Base-by-base conservation (phyloP, 768 basidiomycete genomes). In the Dacryopinax spathularia region DNA sequence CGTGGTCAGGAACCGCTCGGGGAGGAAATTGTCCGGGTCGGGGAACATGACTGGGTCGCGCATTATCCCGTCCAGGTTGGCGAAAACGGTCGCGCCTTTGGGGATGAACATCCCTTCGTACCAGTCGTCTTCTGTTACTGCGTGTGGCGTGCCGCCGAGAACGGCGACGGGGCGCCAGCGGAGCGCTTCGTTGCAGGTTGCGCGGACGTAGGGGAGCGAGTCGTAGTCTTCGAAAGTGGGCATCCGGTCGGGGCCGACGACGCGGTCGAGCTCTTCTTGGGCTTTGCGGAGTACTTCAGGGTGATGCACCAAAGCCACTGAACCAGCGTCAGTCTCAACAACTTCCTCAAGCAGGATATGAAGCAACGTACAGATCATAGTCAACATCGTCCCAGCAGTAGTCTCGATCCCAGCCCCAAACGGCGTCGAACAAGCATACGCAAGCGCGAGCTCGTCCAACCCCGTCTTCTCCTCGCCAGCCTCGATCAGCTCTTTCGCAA, bases 371-470 rank as follows among this genome's bases (percentile, higher is more conserved):
- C 25, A 29, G 1, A 29, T 63, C 5, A 34, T 35, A 31, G n/a
- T 35, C 61, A 62, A 35, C 35, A 35, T 20, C 36, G 34, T 35
- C 20, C 22, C 34, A 16, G 0, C 20, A 27, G 61, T 62, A n/a
- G 61, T 37, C 61, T 39, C 34, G 34, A 36, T 35, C 13, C 25
- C 37, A 5, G 34, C 34, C 18, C 33, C 35, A 18, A 62, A 36
- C 33, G 34, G 34, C 29, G 27, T 63, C 48, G 48, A 56, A n/a
- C 41, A 72, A 1, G 77, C 71, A 67, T 80, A 80, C 13, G 78
- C 79, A 9, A 81, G 67, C 41, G 80, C 77, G 13, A 79, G 62
- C 34, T 78, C 78, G 2, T 68, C 67, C 74, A 80, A 73, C 1
- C 75, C 78, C 33, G 72, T 74, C 65, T 77, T 71, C 41, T 73